Evolutionary conservation across 139 green algal genomes (phyloP).

Genomic region (Coelastrella sp.): DNA sequence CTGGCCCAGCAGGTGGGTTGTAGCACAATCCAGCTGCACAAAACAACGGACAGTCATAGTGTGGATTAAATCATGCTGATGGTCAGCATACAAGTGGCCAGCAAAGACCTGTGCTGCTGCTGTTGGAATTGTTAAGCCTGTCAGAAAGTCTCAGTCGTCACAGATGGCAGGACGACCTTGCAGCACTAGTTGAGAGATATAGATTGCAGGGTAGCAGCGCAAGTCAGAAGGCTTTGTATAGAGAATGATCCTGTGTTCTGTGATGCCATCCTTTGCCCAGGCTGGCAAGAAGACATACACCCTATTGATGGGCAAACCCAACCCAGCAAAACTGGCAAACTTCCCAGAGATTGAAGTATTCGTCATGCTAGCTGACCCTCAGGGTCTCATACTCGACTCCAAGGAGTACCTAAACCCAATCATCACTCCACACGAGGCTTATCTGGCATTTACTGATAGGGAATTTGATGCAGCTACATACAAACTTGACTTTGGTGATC

Average conservation of each 20-base stretch:
- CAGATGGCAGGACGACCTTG: too few relatives aligned
- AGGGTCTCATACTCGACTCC: constrained; percentile 87
- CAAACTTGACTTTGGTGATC: constrained; percentile 33
- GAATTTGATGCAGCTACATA: constrained; percentile 44
- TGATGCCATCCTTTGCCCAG: not conserved
- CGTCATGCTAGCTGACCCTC: constrained; percentile 82
- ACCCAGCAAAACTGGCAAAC: constrained; percentile 96
- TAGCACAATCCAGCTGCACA: too few relatives aligned
- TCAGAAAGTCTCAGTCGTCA: too few relatives aligned
- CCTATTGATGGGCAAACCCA: constrained; percentile 92
- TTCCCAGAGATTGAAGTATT: constrained; percentile 92
- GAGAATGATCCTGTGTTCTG: too few relatives aligned
- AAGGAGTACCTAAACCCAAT: constrained; percentile 93
- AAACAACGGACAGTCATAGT: too few relatives aligned
- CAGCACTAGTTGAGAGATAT: too few relatives aligned
- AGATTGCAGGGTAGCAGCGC: too few relatives aligned
- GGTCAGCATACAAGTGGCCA: not conserved
- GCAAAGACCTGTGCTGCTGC: too few relatives aligned
- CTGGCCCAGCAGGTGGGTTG: constrained; percentile 51
- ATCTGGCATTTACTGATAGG: constrained; percentile 70
- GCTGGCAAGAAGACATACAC: constrained; percentile 94
- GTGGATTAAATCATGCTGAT: not conserved
- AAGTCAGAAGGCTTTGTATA: too few relatives aligned
- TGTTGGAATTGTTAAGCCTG: too few relatives aligned
- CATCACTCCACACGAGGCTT: constrained; percentile 93